Base-by-base conservation (phyloP, 768 basidiomycete genomes). In the Gautieria morchelliformis region DNA sequence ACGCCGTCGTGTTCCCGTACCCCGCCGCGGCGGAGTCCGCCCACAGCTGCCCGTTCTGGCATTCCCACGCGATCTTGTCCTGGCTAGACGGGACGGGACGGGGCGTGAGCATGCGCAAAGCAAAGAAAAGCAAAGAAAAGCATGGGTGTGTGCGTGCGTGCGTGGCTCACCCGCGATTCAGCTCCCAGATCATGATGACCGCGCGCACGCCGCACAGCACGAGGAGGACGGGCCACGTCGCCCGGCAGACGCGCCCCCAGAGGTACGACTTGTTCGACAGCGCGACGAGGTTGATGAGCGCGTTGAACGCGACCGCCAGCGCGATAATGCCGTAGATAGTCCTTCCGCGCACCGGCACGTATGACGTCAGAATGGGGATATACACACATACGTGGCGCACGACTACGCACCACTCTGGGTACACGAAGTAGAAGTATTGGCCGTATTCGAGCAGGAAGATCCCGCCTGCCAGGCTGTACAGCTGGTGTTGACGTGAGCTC, bases 171-270 rank as follows among this genome's bases (percentile, higher is more conserved):
- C 81, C 81, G 67, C 84, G 78, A 66, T 84, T 75, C 59, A 88
- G 78, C 69, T 86, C 72, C 66, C 85, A 81, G 67, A 87, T 83
- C 81, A 87, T 87, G 59, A 85, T 65, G 65, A 84, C 82, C 42
- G 80, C 83, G 58, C 85, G 79, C 57, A 87, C 66, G 27, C 78
- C 79, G 64, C 72, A 75, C 59, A 83, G 77, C 68, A 85, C 74
- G 64, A 88, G 82, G 58, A 85, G 58, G 68, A 87, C 82, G 2
- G 84, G 84, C 86, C 85, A 88, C 37, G 84, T 61, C 72, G 84
- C 82, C 63, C 79, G 79, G 69, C 75, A 74, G 3, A 78, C 82
- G 61, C 83, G 75, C 54, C 77, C 77, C 80, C 82, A 87, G 63
- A 79, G 77, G 70, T 83, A 84, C 57, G 86, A 87, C 72, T 80